Evolutionary conservation across 106 monocot genomes (phyloP).

Genomic region (Dioscorea alata): DNA sequence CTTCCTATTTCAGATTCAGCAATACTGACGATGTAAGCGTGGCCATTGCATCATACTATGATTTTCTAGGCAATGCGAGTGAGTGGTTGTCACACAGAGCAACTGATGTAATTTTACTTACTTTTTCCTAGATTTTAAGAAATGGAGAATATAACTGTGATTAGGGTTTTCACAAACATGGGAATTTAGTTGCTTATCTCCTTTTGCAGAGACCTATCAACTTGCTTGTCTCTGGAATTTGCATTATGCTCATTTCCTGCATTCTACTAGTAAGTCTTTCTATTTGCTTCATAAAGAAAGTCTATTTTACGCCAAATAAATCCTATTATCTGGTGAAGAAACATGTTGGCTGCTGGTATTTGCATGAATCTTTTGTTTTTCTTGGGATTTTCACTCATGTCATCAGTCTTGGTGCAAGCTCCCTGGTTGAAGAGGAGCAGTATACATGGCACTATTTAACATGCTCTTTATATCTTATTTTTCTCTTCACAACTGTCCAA

Average conservation of each 20-base stretch:
- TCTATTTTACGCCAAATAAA: constrained; percentile 6
- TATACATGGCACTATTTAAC: constrained; percentile 91
- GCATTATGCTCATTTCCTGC: constrained; percentile 57
- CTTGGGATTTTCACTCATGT: constrained; percentile 50
- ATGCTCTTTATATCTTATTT: constrained; percentile 72
- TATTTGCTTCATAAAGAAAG: constrained; percentile 34
- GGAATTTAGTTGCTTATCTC: not conserved
- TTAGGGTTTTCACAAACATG: no score
- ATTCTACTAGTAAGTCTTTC: constrained; percentile 38
- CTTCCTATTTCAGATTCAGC: constrained; percentile 36
- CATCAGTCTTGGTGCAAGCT: constrained; percentile 76
- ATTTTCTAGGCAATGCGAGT: constrained; percentile 73
- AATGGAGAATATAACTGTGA: no score
- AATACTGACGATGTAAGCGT: constrained; percentile 18
- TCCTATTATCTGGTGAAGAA: not conserved
- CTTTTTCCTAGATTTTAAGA: not conserved
- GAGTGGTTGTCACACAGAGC: constrained; percentile 74
- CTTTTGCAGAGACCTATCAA: constrained; percentile 71
- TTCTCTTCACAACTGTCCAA: constrained; percentile 38
- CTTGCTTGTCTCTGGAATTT: constrained; percentile 56
- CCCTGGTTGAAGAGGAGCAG: constrained; percentile 98
- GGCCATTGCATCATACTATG: constrained; percentile 42
- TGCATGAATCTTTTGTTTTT: constrained; percentile 48
- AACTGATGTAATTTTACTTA: constrained; percentile 67
- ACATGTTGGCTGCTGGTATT: constrained; percentile 11